Conservation (phyloP, 1,284 basidiomycete species). For the Ustilago crameri region DNA sequence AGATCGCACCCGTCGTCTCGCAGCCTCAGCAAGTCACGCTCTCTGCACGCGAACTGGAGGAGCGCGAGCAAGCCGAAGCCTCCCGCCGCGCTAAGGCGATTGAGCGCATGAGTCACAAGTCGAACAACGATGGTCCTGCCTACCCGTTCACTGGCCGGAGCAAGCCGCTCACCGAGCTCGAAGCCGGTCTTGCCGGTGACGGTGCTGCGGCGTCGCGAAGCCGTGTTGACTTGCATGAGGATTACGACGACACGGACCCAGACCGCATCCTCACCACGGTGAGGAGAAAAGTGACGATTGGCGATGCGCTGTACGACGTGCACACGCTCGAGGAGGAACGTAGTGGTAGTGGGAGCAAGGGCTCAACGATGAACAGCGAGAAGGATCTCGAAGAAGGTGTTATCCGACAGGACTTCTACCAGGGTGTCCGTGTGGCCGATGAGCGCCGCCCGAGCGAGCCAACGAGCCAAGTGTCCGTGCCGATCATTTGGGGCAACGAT, state of each 20-base stretch:
- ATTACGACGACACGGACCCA: conserved; percentile 69
- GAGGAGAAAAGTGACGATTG: conserved; percentile 18
- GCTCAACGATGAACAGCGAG: conserved; percentile 21
- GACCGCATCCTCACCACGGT: conserved; percentile 67
- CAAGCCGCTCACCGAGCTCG: conserved; percentile 51
- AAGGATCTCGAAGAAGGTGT: conserved; percentile 29
- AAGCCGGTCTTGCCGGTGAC: conserved; percentile 70
- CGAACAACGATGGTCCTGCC: conserved; percentile 35
- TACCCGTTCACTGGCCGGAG: conserved; percentile 38
- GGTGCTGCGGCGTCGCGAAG: conserved; percentile 58
- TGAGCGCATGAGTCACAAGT: conserved; percentile 43
- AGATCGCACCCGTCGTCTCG: conserved; percentile 74
- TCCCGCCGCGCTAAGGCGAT: conserved; percentile 35
- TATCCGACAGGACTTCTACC: background rate
- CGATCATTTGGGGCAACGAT: conserved; percentile 68
- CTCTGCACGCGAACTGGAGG: conserved; percentile 29
- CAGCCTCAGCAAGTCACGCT: conserved; percentile 69
- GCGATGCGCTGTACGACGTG: conserved; percentile 29
- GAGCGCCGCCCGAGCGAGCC: conserved; percentile 8
- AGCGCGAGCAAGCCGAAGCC: conserved; percentile 37
- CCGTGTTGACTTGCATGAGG: conserved; percentile 69
- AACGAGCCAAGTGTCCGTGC: conserved; percentile 48
- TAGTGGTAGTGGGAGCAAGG: background rate
- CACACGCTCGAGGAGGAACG: conserved; percentile 15
- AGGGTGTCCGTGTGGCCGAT: background rate